Evolutionary conservation across 1,284 basidiomycete species (phyloP), one percentile per base, ranked within the genome.

Genomic region (Ganoderma sinense): DNA sequence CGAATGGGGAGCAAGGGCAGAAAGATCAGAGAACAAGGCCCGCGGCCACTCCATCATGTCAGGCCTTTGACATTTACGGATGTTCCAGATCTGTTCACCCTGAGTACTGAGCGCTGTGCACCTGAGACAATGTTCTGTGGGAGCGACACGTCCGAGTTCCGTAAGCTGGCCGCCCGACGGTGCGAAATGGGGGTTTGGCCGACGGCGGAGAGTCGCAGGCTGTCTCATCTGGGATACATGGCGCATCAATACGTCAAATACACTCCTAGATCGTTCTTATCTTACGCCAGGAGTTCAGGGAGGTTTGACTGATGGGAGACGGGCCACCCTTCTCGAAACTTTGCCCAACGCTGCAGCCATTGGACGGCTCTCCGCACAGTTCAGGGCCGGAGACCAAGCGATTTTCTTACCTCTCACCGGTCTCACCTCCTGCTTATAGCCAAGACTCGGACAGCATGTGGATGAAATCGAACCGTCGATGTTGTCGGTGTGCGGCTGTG

Each of bases 241-340:
- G 53, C 53, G 29, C 53, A 56, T 56, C 53, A 56, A 29, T 1
- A 33, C 18, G 53, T 56, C 53, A 56, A 31, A 26, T 56, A 56
- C 18, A 33, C 53, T 56, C 16, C 53, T 14, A 56, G 53, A 56
- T 56, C 16, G 5, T 6, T 10, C 29, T 23, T 31, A 56, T 56
- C 53, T 56, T 18, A 29, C 14, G 29, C 29, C 29, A 56, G 53
- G 29, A 11, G 16, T 26, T 6, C 29, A 56, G 16, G 0, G 16
- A 56, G 31, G 53, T 33, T 56, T 56, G 29, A 56, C 53, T 56
- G 53, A 56, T 56, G 53, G 29, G 53, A 18, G 31, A 56, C 14
- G 18, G 7, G 29, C 53, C 53, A 31, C 29, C 53, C 7, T 31
- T 31, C 53, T 33, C 53, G 53, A 33, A 31, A 56, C 48, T 23